Evolutionary conservation across 164 flowering plant genomes (phyloP).

Genomic region (Magnolia changhungtana): DNA sequence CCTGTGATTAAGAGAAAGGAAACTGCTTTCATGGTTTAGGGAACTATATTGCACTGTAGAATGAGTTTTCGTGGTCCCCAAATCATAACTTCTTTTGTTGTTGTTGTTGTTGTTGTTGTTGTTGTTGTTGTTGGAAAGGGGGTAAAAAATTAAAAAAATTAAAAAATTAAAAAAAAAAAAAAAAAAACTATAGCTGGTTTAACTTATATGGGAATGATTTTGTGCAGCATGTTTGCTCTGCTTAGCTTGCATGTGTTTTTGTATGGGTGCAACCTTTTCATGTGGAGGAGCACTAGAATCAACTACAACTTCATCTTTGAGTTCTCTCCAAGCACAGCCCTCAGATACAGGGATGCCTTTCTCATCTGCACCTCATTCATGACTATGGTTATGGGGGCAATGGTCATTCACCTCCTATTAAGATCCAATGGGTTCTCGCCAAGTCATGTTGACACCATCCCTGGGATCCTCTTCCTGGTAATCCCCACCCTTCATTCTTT

Average conservation of each 20-base stretch:
- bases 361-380: conserved; percentile 79
- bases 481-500: not conserved
- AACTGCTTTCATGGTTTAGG: too few species aligned
- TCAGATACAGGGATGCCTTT: conserved; percentile 87
- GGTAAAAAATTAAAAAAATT: not conserved
- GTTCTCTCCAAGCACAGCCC: conserved; percentile 63
- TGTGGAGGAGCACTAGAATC: conserved; percentile 90
- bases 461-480: conserved; percentile 80
- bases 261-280: conserved; percentile 92
- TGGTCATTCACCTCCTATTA: conserved; percentile 81
- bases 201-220: not conserved
- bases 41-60: too few species aligned
- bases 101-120: not conserved
- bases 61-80: too few species aligned
- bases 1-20: too few species aligned
- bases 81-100: too few species aligned
- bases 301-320: conserved; percentile 97
- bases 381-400: conserved; percentile 81
- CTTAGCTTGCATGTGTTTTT: conserved; percentile 88
- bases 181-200: not conserved
- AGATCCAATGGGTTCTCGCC: conserved; percentile 54
- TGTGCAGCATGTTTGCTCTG: conserved; percentile 88
- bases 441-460: conserved; percentile 64
- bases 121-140: not conserved
- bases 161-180: not conserved